These are phyloP conservation scores for Fusarium avenaceum DNA, from an alignment of 2,329 filamentous ascomycete species.

Conservation along the genomic window DNA sequence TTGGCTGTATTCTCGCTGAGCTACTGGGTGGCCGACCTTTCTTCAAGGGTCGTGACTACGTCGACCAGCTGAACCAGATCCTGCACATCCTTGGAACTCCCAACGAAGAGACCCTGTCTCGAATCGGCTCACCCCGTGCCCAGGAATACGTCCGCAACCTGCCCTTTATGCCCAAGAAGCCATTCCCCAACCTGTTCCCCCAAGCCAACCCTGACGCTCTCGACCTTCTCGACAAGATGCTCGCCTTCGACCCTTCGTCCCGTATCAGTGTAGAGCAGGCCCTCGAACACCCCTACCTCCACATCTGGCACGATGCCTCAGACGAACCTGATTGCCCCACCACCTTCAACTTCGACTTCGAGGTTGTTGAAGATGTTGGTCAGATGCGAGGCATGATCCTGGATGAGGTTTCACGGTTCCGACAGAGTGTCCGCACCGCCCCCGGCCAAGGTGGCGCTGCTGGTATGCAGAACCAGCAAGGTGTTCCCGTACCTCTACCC, in stretches of 20 bases:
- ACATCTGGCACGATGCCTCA: constrained; percentile 98
- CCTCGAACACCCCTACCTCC: constrained; percentile 94
- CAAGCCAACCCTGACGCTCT: constrained; percentile 96
- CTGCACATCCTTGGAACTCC: constrained; percentile 97
- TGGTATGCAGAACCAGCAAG: constrained; percentile 55
- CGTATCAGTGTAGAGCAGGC: constrained; percentile 96
- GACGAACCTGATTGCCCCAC: constrained; percentile 95
- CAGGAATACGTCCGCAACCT: constrained; percentile 99
- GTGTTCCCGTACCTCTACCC: constrained; percentile 66
- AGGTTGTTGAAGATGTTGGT: constrained; percentile 93
- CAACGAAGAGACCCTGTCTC: constrained; percentile 91
- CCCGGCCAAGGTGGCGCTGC: constrained; percentile 56
- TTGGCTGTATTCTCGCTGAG: constrained; percentile 97
- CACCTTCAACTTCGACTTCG: constrained; percentile 98
- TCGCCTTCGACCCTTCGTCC: constrained; percentile 94
- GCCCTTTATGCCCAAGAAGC: constrained; percentile 92
- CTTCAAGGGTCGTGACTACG: constrained; percentile 99
- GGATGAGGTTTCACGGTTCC: constrained; percentile 92
- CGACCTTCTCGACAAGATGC: constrained; percentile 95
- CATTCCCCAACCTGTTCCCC: constrained; percentile 89
- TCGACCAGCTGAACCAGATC: constrained; percentile 99
- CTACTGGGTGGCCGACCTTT: constrained; percentile 95
- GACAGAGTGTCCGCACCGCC: constrained; percentile 69
- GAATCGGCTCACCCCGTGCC: constrained; percentile 94
- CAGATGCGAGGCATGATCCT: constrained; percentile 99